phyloP scores from a whole-genome alignment of 1,284 basidiomycete genomes.

The Apiotrichum akiyoshidainum region DNA sequence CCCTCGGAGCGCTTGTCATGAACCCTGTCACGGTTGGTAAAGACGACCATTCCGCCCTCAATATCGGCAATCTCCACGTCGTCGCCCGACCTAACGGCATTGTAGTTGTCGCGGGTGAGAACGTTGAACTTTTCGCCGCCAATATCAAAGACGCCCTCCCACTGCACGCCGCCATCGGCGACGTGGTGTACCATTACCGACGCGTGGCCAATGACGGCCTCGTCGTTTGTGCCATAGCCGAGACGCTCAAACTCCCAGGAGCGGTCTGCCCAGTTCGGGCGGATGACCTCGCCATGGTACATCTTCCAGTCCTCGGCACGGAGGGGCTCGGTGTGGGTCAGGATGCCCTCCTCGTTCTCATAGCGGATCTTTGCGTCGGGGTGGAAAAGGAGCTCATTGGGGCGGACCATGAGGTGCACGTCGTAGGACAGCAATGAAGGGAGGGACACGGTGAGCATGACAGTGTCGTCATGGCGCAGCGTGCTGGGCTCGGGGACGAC shows the following conservation, averaged over 20 bases:
- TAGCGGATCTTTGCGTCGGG: constrained; percentile 63
- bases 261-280: constrained; percentile 53
- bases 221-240: constrained; percentile 24
- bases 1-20: constrained; percentile 21
- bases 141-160: constrained; percentile 72
- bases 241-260: constrained; percentile 33
- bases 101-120: constrained; percentile 68
- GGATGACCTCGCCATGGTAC: constrained; percentile 69
- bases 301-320: constrained; percentile 48
- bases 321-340: constrained; percentile 14
- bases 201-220: constrained; percentile 62
- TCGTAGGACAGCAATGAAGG: constrained; percentile 30
- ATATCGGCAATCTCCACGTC: constrained; percentile 60
- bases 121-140: constrained; percentile 70
- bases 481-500: constrained; percentile 29
- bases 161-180: constrained; percentile 57
- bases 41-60: constrained; percentile 64
- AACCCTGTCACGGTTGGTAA: constrained; percentile 53
- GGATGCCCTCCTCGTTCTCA: constrained; percentile 7
- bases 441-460: constrained; percentile 36
- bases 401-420: constrained; percentile 58
- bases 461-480: constrained; percentile 38
- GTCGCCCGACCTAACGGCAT: constrained; percentile 55
- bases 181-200: constrained; percentile 67
- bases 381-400: constrained; percentile 72